These are phyloP conservation scores for Fusarium tupiense DNA, from an alignment of 2,329 filamentous ascomycete genomes.

Conservation along the genomic window DNA sequence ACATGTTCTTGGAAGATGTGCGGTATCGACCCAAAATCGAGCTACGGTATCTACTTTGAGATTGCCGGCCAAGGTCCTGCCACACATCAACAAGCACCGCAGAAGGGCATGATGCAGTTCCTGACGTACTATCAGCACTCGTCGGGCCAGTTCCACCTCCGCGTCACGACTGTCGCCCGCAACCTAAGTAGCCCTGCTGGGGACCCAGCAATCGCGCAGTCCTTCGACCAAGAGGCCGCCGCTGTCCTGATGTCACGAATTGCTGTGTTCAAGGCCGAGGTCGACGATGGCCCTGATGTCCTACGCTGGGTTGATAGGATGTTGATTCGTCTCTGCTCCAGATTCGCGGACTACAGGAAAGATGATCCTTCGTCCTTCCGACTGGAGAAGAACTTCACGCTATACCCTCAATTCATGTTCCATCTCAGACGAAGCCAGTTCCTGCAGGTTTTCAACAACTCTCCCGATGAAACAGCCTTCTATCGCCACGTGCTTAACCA, in stretches of 20 bases:
- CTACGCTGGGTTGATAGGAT: slow-evolving; percentile 98
- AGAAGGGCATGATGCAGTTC: slow-evolving; percentile 97
- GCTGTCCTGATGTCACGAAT: slow-evolving; percentile 99
- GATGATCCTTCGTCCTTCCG: slow-evolving; percentile 98
- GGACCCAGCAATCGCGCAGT: slow-evolving; percentile 93
- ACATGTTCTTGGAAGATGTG: slow-evolving; percentile 99
- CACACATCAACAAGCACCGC: slow-evolving; percentile 83
- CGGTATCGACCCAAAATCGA: slow-evolving; percentile 91
- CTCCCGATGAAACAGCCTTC: slow-evolving; percentile 98
- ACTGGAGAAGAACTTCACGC: slow-evolving; percentile 97
- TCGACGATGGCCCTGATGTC: slow-evolving; percentile 98
- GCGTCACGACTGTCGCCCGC: slow-evolving; percentile 92
- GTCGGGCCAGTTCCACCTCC: slow-evolving; percentile 93
- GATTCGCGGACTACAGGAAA: slow-evolving; percentile 97
- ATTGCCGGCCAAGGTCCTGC: slow-evolving; percentile 94
- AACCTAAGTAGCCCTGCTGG: slow-evolving; percentile 93
- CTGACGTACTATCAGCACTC: slow-evolving; percentile 99
- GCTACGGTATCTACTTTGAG: slow-evolving; percentile 97
- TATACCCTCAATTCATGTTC: slow-evolving; percentile 99
- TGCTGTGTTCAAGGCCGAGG: slow-evolving; percentile 97
- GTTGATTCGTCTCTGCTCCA: slow-evolving; percentile 94
- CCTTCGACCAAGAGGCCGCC: slow-evolving; percentile 97
- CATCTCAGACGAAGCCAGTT: slow-evolving; percentile 97
- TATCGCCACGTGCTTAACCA: slow-evolving; percentile 97
- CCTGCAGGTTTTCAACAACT: slow-evolving; percentile 99